phyloP scores from a whole-genome alignment of 2,329 filamentous ascomycete species.

The Arthrobotrys sinensis region DNA sequence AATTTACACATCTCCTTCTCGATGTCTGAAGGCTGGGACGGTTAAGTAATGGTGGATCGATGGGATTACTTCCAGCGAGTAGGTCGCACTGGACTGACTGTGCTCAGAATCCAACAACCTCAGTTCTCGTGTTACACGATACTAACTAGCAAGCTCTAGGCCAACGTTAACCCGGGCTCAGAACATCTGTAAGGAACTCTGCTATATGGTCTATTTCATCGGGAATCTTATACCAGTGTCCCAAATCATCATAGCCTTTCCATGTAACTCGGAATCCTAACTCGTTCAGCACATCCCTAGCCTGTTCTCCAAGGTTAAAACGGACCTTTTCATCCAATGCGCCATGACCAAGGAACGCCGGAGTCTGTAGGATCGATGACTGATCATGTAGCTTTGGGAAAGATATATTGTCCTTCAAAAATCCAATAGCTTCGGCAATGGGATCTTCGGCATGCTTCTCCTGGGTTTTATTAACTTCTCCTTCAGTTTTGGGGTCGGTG shows the following conservation, averaged over 20 bases:
- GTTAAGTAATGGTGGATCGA: too few relatives aligned
- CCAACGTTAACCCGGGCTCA: neutral
- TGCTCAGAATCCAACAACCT: too few relatives aligned
- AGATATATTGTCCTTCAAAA: slow-evolving; percentile 37
- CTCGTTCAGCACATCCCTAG: slow-evolving; percentile 65
- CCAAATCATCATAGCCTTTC: slow-evolving; percentile 68
- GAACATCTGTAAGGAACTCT: slow-evolving; percentile 21
- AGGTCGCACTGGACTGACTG: too few relatives aligned
- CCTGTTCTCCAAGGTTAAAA: slow-evolving; percentile 65
- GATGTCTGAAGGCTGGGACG: too few relatives aligned
- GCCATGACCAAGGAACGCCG: slow-evolving; percentile 70
- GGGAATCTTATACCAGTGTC: slow-evolving; percentile 71
- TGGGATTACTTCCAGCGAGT: too few relatives aligned
- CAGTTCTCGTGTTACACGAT: too few relatives aligned
- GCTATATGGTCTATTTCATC: slow-evolving; percentile 71
- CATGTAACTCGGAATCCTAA: slow-evolving; percentile 67
- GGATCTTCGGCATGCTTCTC: slow-evolving; percentile 56
- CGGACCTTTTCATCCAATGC: slow-evolving; percentile 68
- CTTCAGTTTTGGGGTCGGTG: slow-evolving; percentile 5
- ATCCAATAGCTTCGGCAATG: slow-evolving; percentile 11
- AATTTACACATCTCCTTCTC: neutral
- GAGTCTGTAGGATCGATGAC: slow-evolving; percentile 63
- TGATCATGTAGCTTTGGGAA: slow-evolving; percentile 23
- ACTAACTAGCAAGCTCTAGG: too few relatives aligned
- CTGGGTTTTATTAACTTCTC: slow-evolving; percentile 61